Conservation (phyloP, 106 monocot species). For the Platanthera guangdongensis region DNA sequence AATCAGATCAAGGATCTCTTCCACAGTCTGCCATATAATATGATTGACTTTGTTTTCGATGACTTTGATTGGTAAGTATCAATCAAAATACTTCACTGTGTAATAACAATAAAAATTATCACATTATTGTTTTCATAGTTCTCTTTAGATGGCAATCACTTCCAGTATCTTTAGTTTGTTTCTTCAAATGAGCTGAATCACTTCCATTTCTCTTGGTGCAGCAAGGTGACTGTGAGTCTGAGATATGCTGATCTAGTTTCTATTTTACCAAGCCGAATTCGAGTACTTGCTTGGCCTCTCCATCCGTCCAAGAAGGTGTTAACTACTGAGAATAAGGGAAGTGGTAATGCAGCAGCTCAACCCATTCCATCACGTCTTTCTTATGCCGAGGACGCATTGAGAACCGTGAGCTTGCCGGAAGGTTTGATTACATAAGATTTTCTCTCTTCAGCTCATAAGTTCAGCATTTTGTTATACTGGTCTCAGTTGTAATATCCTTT, state of each 20-base stretch:
- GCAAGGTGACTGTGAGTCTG: slow-evolving; percentile 91
- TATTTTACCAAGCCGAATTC: slow-evolving; percentile 60
- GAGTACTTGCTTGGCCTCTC: slow-evolving; percentile 86
- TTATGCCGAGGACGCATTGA: slow-evolving; percentile 83
- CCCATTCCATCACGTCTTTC: slow-evolving; percentile 61
- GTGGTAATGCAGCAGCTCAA: slow-evolving; percentile 24
- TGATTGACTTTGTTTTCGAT: slow-evolving; percentile 88
- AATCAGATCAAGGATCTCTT: slow-evolving; percentile 79
- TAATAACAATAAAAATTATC: background rate
- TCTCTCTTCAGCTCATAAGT: background rate
- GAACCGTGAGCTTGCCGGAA: slow-evolving; percentile 80
- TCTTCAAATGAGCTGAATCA: background rate
- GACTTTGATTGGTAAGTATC: slow-evolving; percentile 69
- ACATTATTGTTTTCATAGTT: background rate
- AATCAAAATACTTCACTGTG: background rate
- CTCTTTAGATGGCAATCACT: background rate
- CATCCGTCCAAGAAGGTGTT: slow-evolving; percentile 57
- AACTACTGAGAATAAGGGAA: slow-evolving; percentile 23
- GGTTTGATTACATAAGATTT: slow-evolving; percentile 24
- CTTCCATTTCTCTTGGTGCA: slow-evolving; percentile 27
- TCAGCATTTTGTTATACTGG: background rate
- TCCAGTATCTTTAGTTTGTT: too few relatives aligned
- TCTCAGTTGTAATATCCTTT: background rate
- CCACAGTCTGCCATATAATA: slow-evolving; percentile 77
- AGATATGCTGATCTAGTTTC: slow-evolving; percentile 76